Conservation (phyloP, 129 eudicot species). For the Flaveria brownii region DNA sequence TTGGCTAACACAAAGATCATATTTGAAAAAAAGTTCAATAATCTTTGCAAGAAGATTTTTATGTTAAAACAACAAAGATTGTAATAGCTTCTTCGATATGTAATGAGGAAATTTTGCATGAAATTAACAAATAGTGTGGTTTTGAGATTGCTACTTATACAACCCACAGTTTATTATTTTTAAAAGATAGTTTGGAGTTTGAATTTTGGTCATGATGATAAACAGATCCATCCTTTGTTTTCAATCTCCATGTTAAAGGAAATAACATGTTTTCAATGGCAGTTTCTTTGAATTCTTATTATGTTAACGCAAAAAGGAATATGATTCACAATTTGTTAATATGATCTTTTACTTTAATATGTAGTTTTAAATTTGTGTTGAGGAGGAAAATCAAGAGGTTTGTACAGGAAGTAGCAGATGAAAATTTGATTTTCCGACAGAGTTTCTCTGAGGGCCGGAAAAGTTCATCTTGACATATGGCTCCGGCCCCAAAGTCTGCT, state of each 20-base stretch:
- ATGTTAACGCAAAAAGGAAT: constrained; percentile 7
- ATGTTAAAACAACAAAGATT: background rate
- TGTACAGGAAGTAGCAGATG: constrained; percentile 36
- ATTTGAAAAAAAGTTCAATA: too few species aligned
- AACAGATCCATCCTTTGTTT: constrained; percentile 10
- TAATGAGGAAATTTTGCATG: background rate
- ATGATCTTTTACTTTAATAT: background rate
- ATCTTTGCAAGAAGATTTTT: too few species aligned
- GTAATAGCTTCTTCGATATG: background rate
- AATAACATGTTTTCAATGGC: background rate
- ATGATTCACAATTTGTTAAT: background rate
- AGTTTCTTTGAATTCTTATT: constrained; percentile 1
- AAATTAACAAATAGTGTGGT: background rate
- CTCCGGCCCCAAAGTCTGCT: constrained; percentile 48
- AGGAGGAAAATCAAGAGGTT: constrained; percentile 19
- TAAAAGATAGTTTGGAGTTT: background rate
- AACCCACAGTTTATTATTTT: background rate
- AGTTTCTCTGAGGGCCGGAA: constrained; percentile 43
- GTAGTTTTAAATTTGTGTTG: constrained; percentile 13
- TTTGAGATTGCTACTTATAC: background rate
- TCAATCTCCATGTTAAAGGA: constrained; percentile 10
- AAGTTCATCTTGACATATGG: constrained; percentile 41
- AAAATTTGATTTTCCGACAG: constrained; percentile 39
- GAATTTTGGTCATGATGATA: constrained; percentile 21
- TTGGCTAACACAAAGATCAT: background rate